phyloP scores from a whole-genome alignment of 441 rosid species.

The Erysimum cheiri region DNA sequence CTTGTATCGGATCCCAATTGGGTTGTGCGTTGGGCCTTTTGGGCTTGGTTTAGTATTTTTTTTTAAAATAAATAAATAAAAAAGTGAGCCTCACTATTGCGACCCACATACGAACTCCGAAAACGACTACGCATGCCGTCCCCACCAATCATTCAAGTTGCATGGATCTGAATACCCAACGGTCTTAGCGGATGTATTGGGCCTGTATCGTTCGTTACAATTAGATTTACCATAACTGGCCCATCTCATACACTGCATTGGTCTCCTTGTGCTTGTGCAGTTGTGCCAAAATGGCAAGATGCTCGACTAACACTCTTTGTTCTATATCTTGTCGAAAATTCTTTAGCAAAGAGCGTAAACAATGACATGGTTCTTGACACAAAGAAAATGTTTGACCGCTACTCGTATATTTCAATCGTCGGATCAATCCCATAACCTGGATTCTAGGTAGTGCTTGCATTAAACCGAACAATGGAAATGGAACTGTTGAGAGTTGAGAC shows the following conservation, averaged over 20 bases:
- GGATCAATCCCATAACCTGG: slow-evolving; percentile 11
- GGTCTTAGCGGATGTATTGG: slow-evolving; percentile 1
- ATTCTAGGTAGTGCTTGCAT: not conserved
- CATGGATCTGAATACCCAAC: not conserved
- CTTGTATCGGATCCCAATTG: slow-evolving; percentile 9
- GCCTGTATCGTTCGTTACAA: slow-evolving; percentile 3
- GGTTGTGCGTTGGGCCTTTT: slow-evolving; percentile 27
- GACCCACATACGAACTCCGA: not conserved
- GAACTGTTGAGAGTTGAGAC: not conserved
- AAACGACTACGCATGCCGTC: not conserved
- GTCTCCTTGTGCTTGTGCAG: slow-evolving; percentile 23
- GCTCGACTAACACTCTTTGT: not conserved
- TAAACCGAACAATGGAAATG: not conserved
- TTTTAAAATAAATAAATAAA: no score
- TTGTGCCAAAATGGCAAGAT: slow-evolving; percentile 20
- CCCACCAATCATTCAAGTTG: slow-evolving; percentile 15
- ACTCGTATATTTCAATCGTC: not conserved
- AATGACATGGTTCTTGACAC: no score
- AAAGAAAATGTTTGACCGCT: not conserved
- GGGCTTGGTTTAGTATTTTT: not conserved
- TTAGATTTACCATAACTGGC: not conserved
- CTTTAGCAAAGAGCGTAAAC: no score
- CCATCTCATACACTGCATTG: not conserved
- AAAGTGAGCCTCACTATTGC: not conserved
- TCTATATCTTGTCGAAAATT: no score